Evolutionary conservation across 2,329 filamentous ascomycete genomes (phyloP), one percentile per base, ranked within the genome.

Genomic region (Pseudovirgaria hyperparasitica): DNA sequence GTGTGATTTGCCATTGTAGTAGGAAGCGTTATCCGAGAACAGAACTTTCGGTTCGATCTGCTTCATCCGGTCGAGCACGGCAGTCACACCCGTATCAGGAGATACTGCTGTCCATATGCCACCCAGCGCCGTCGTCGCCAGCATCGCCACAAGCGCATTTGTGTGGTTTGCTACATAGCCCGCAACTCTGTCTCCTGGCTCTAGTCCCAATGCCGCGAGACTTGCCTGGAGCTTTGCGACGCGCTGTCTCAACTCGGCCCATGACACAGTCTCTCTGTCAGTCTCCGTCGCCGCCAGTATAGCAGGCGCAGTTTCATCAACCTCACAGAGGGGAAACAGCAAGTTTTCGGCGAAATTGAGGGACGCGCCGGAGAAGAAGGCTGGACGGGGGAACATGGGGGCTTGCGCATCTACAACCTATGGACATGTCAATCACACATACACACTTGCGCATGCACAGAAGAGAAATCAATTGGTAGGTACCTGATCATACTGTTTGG

Each of bases 331-430:
- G 4, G 87, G 87, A 50, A 77, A 94, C 4, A 98, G 72, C 28
- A 96, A 64, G 51, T 98, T 98, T 58, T 96, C 82, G 15, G 87
- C 86, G 50, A 94, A 96, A 54, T 96, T 98, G 38, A 96, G 64
- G 31, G 64, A 73, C 9, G 81, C 70, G 7, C 76, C 77, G 30
- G 72, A 54, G 52, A 94, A 96, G 63, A 93, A 96, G 33, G 75
- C 62, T 6, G 87, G 86, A 14, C 84, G 75, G 14, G 87, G 87
- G 43, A 85, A 96, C 67, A 96, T 80, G 24, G 71, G 63, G 5
- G 73, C 67, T 29, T 70, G 55, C 21, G 67, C 50, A 14, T 79
- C 70, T 11, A 93, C 60, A 22, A 82, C 77, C 76, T 86, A 42
- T 15, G 25, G 27, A 18, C 26, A 7, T n/a, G 25, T 49, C 25